Percentiles rank a stretch among this genome's conserved stretches.
Conservation (phyloP, 1,139 yeast species). For the Hyphopichia buzzinii region DNA sequence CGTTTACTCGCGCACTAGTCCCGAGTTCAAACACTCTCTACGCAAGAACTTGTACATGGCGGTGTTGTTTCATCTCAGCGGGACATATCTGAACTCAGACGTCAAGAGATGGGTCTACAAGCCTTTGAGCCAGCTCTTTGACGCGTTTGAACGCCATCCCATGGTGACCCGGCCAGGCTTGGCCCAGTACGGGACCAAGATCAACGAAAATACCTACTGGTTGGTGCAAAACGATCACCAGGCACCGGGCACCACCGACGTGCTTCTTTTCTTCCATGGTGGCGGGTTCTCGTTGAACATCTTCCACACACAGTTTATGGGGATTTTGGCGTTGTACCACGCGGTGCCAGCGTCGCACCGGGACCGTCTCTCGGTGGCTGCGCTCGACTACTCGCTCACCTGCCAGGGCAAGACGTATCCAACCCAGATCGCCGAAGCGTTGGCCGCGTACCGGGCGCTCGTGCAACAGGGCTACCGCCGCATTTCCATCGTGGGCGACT, state of each 20-base stretch:
- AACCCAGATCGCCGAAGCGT: conserved; percentile 36
- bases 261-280: conserved; percentile 33
- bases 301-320: conserved; percentile 26
- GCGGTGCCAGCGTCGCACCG: conserved; percentile 19
- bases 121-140: conserved; percentile 11
- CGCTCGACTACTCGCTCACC: conserved; percentile 41
- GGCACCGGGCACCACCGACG: conserved; percentile 10
- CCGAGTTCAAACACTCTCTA: conserved; percentile 28
- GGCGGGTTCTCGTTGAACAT: conserved; percentile 41
- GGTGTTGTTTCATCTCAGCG: conserved; percentile 25
- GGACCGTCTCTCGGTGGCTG: conserved; percentile 23
- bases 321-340: conserved; percentile 22
- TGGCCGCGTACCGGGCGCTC: conserved; percentile 26
- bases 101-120: conserved; percentile 7
- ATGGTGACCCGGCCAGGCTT: conserved; percentile 11
- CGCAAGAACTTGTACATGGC: conserved; percentile 30
- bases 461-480: conserved; percentile 26
- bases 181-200: conserved; percentile 23
- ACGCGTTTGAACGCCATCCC: conserved; percentile 10
- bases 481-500: conserved; percentile 43
- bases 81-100: conserved; percentile 6
- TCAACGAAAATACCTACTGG: conserved; percentile 29
- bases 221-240: conserved; percentile 19
- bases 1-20: conserved; percentile 25
- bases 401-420: conserved; percentile 32